Conservation (phyloP, 2,329 filamentous ascomycete genomes). For the Sordariomycetes sp. region DNA sequence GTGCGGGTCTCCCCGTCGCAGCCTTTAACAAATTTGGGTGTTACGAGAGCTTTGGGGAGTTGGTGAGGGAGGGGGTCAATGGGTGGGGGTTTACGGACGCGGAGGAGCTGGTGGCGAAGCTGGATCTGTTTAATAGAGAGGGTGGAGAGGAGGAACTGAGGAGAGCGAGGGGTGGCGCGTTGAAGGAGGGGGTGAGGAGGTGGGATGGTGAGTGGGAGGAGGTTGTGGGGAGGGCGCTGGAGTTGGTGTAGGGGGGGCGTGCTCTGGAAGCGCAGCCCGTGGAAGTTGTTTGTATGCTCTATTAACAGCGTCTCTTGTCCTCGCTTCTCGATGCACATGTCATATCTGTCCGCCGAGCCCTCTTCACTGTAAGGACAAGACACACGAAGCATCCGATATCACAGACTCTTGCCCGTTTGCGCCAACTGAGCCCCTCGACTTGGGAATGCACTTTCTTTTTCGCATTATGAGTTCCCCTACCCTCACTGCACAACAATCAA, state of each 20-base stretch:
- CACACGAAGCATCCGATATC: no score
- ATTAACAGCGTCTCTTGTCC: no score
- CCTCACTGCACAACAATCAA: no score
- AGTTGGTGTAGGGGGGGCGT: conserved; percentile 16
- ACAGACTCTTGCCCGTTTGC: no score
- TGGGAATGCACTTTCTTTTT: no score
- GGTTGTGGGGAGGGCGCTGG: conserved; percentile 62
- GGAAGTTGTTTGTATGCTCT: neutral
- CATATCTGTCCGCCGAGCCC: no score
- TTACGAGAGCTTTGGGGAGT: conserved; percentile 80
- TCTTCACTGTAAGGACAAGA: no score
- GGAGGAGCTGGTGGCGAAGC: conserved; percentile 46
- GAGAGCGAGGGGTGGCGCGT: conserved; percentile 53
- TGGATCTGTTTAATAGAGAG: conserved; percentile 30
- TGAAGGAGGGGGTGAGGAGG: conserved; percentile 58
- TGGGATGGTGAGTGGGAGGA: conserved; percentile 94
- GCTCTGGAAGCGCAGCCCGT: neutral
- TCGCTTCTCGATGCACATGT: no score
- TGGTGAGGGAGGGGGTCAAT: conserved; percentile 80
- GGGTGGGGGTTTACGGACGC: conserved; percentile 72
- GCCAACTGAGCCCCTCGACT: no score
- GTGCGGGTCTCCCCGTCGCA: conserved; percentile 77
- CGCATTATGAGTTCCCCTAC: no score
- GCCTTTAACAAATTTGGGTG: conserved; percentile 55
- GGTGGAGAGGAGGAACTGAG: conserved; percentile 36